These are phyloP conservation scores for Hordeum vulgare DNA, from an alignment of 176 grass and related monocot genomes.

Conservation along the genomic window MorexV3_pseudomolecules_assembly NC_058521.1:47861920-47862419, in stretches of 20 bases:
- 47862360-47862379: slow-evolving; percentile 35
- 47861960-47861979: slow-evolving; percentile 67
- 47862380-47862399: slow-evolving; percentile 15
- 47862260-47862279: slow-evolving; percentile 80
- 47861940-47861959: slow-evolving; percentile 71
- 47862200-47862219: slow-evolving; percentile 58
- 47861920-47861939: slow-evolving; percentile 52
- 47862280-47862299: slow-evolving; percentile 65
- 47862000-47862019: slow-evolving; percentile 39
- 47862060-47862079: slow-evolving; percentile 50
- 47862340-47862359: slow-evolving; percentile 36
- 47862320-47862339: slow-evolving; percentile 75
- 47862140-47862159: slow-evolving; percentile 47
- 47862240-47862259: slow-evolving; percentile 73
- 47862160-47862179: slow-evolving; percentile 61
- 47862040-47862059: slow-evolving; percentile 84
- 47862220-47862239: slow-evolving; percentile 52
- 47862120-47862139: slow-evolving; percentile 55
- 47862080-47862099: slow-evolving; percentile 33
- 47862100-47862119: slow-evolving; percentile 56
- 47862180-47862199: slow-evolving; percentile 39
- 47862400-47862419: slow-evolving; percentile 22
- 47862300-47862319: slow-evolving; percentile 51
- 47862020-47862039: slow-evolving; percentile 59
- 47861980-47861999: slow-evolving; percentile 69